Conservation (phyloP, 2,329 filamentous ascomycete species). For the Volutella citrinella region DNA sequence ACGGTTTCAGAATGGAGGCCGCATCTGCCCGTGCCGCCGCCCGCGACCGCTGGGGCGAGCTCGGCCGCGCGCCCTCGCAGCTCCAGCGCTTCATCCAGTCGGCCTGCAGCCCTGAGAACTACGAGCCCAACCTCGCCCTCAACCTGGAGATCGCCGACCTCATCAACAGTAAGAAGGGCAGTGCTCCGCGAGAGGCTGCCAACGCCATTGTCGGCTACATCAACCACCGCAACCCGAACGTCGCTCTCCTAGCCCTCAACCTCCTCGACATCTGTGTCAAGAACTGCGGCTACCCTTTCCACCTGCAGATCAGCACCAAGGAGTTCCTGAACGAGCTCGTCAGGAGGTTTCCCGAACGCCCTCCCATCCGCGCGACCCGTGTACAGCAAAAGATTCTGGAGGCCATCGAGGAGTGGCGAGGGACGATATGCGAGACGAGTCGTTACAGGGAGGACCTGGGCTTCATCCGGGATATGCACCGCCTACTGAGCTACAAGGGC, state of each 20-base stretch:
- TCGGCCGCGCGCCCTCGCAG: conserved; percentile 75
- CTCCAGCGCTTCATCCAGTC: conserved; percentile 94
- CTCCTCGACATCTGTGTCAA: conserved; percentile 99
- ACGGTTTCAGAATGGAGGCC: conserved; percentile 81
- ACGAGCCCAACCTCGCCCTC: conserved; percentile 93
- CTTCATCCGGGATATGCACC: conserved; percentile 96
- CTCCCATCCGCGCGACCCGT: conserved; percentile 78
- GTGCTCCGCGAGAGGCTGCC: conserved; percentile 90
- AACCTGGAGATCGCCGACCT: conserved; percentile 96
- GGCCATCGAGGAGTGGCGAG: conserved; percentile 96
- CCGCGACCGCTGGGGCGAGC: conserved; percentile 84
- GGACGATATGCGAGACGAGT: conserved; percentile 97
- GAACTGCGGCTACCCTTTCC: conserved; percentile 98
- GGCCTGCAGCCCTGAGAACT: conserved; percentile 95
- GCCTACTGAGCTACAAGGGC: conserved; percentile 91
- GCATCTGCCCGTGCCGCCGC: conserved; percentile 92
- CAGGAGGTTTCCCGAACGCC: conserved; percentile 89
- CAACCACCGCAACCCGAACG: conserved; percentile 96
- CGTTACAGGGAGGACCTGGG: conserved; percentile 96
- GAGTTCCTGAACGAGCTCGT: conserved; percentile 99
- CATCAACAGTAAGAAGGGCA: conserved; percentile 96
- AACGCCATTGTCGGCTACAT: conserved; percentile 89
- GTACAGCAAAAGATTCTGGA: conserved; percentile 93
- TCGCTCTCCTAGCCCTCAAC: conserved; percentile 83
- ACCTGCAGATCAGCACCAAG: conserved; percentile 97